Conservation (phyloP, 1,139 yeast genomes). For the Scheffersomyces lignicola region DNA sequence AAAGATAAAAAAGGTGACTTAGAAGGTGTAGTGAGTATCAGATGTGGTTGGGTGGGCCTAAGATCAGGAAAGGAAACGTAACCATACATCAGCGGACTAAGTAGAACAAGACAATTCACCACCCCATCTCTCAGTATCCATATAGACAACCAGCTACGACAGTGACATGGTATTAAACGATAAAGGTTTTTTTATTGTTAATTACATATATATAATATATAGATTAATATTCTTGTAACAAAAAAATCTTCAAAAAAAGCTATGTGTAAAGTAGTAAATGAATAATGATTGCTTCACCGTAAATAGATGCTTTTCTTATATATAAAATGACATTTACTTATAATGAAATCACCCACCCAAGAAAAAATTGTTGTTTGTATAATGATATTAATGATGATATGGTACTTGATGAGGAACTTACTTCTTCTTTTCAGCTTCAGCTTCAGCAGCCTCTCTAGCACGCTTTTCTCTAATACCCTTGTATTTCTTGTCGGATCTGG, state of each 20-base stretch:
- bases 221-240: neutral
- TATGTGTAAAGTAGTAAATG: neutral
- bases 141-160: too few relatives aligned
- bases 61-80: too few relatives aligned
- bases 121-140: too few relatives aligned
- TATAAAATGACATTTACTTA: conserved; percentile 8
- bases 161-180: neutral
- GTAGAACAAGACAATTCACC: too few relatives aligned
- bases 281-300: neutral
- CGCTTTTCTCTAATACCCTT: conserved; percentile 97
- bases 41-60: too few relatives aligned
- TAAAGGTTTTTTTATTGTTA: neutral
- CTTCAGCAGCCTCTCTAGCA: conserved; percentile 95
- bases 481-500: conserved; percentile 92
- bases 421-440: conserved; percentile 99
- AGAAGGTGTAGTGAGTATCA: too few relatives aligned
- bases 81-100: too few relatives aligned
- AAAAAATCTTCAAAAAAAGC: conserved; percentile 1
- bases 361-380: too few relatives aligned
- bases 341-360: too few relatives aligned
- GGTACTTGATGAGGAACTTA: conserved; percentile 32
- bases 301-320: conserved; percentile 7
- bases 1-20: too few relatives aligned
- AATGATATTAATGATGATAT: conserved; percentile 7
- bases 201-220: neutral